These are phyloP conservation scores for Xylariaceae sp. DNA, from an alignment of 2,329 filamentous ascomycete genomes.

Conservation along the genomic window DNA sequence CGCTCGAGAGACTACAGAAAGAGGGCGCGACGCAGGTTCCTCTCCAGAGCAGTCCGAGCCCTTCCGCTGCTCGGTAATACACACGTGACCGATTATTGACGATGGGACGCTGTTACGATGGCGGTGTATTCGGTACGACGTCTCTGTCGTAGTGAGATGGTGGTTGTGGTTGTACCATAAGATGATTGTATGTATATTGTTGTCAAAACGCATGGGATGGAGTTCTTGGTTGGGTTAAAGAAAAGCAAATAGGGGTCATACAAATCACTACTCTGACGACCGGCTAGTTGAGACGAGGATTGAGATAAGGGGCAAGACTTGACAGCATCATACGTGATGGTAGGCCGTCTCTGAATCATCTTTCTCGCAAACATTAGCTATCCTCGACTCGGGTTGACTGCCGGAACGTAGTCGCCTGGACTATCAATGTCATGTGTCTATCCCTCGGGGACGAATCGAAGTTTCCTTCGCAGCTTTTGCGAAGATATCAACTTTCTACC, in stretches of 20 bases:
- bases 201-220: conserved; percentile 18
- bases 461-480: not conserved
- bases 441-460: not conserved
- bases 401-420: not conserved
- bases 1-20: conserved; percentile 66
- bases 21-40: conserved; percentile 63
- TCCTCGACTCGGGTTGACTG: not conserved
- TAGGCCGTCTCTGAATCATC: not conserved
- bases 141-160: not conserved
- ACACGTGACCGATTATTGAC: not conserved
- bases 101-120: not conserved
- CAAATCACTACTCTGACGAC: conserved; percentile 15
- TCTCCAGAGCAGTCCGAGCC: conserved; percentile 6
- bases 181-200: conserved; percentile 19
- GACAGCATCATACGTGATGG: not conserved
- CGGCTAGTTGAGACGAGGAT: not conserved
- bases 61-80: conserved; percentile 12
- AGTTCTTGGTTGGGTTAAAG: conserved; percentile 17
- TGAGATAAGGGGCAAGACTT: not conserved
- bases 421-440: not conserved
- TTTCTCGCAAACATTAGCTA: not conserved
- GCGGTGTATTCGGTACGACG: not conserved
- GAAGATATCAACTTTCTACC: not conserved
- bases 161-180: conserved; percentile 17
- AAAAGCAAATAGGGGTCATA: conserved; percentile 1